These are phyloP conservation scores for Microsporum audouinii DNA, from an alignment of 2,329 filamentous ascomycete species.

Conservation along the genomic window DNA sequence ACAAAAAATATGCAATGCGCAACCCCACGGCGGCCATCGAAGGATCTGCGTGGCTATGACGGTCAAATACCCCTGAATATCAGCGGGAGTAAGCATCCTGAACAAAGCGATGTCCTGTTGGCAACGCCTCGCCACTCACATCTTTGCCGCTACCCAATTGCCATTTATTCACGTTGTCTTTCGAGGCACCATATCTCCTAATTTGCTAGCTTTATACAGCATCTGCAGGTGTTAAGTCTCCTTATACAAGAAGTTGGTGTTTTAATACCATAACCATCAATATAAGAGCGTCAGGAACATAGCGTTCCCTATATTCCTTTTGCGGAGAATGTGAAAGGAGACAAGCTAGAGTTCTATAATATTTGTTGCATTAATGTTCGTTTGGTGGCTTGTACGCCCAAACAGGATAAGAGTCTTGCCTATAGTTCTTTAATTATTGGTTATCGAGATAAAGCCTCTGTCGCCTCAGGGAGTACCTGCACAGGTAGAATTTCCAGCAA, in stretches of 20 bases:
- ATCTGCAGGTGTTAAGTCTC: not conserved
- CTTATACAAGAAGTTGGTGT: not conserved
- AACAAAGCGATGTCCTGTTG: not conserved
- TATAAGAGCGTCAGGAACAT: not conserved
- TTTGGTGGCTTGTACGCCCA: not conserved
- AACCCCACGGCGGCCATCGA: not conserved
- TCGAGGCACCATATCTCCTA: not conserved
- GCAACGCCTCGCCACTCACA: not conserved
- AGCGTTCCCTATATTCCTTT: not conserved
- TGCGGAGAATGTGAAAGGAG: not conserved
- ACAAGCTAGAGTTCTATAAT: not conserved
- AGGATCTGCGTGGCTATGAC: not conserved
- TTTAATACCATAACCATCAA: not conserved
- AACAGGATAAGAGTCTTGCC: not conserved
- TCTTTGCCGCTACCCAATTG: not conserved
- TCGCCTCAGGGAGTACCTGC: too few species aligned
- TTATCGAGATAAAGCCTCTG: not conserved
- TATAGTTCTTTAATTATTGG: not conserved
- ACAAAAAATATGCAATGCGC: not conserved
- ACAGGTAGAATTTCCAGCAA: too few species aligned
- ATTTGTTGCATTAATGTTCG: not conserved
- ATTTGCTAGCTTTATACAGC: not conserved
- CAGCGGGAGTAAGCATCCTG: not conserved
- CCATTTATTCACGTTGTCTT: not conserved
- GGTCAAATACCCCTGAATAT: not conserved